Base-by-base conservation (phyloP, 805 yeast genomes). In the Cyberlindnera japonica region DNA sequence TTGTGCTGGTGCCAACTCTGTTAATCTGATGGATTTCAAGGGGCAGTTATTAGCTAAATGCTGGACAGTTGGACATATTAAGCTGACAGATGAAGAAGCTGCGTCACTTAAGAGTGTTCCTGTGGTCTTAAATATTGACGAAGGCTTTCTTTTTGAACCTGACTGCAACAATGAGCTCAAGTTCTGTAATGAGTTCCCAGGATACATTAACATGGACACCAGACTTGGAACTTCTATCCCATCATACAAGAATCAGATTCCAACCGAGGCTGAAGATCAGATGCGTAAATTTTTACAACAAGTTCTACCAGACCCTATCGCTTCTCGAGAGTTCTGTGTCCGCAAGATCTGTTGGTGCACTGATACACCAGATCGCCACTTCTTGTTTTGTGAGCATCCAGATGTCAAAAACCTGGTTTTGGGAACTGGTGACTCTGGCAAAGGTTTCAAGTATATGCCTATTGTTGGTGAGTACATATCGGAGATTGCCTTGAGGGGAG, bases 131-230 rank as follows among this genome's bases (percentile, higher is more conserved):
- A 65, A 62, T 37, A 40, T 57, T 17, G 69, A 65, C 25, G 54
- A 57, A 36, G 72, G 72, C 0, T 67, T 65, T 50, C 57, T 66
- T 33, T 66, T 67, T 45, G 71, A 67, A 37, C 68, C 71, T 12
- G 69, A 63, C 47, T 14, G 17, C 11, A 52, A 63, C 39, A 54
- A 59, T 25, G 62, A 63, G 20, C 40, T 65, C 22, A 66, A 65
- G 40, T 50, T 64, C 27, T 63, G 66, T 45, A 64, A 64, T 43
- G 70, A 65, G 44, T 64, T 63, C 26, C 67, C 67, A 11, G 67
- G 69, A 13, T 62, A 58, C 35, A 59, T 60, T 32, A 59, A 63
- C 41, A 15, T 49, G 29, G 40, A 47, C n/a, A 25, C 37, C 1
- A 27, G 9, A 15, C 30, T 27, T 6, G 34, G 34, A 0, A 40